phyloP scores from a whole-genome alignment of 352 stramenopile species.

The Globisporangium camurandrum region DNA sequence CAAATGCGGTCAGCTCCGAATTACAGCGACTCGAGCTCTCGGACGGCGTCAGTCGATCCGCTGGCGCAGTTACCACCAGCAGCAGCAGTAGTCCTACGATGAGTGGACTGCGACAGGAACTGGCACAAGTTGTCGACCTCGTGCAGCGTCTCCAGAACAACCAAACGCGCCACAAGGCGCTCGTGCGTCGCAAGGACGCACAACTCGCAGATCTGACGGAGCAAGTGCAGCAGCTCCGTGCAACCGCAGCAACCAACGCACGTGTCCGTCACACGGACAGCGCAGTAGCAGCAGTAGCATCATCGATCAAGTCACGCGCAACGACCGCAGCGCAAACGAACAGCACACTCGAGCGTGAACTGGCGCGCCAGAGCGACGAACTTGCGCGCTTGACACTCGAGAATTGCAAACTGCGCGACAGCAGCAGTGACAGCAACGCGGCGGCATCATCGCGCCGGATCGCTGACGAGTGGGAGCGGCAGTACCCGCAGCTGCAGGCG shows the following conservation, averaged over 20 bases:
- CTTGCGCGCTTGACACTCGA: constrained; percentile 45
- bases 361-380: constrained; percentile 26
- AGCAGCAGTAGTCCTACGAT: no score
- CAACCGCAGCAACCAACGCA: no score
- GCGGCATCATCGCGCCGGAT: constrained; percentile 7
- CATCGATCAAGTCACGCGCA: no score
- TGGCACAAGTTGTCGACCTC: constrained; percentile 26
- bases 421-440: not conserved
- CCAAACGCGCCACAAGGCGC: constrained; percentile 29
- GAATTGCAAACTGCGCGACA: constrained; percentile 34
- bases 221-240: constrained; percentile 15
- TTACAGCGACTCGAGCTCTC: constrained; percentile 24
- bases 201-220: constrained; percentile 32
- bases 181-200: constrained; percentile 37
- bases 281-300: no score
- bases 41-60: constrained; percentile 8
- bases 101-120: constrained; percentile 19
- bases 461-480: constrained; percentile 26
- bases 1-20: constrained; percentile 29
- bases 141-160: constrained; percentile 37
- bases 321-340: not conserved
- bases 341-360: constrained; percentile 13
- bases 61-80: constrained; percentile 6
- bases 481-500: constrained; percentile 36
- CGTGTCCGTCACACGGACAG: no score